Evolutionary conservation across 495 filamentous ascomycete genomes (phyloP), one percentile per base, ranked within the genome.

Genomic region (Penicillium bialowiezense): DNA sequence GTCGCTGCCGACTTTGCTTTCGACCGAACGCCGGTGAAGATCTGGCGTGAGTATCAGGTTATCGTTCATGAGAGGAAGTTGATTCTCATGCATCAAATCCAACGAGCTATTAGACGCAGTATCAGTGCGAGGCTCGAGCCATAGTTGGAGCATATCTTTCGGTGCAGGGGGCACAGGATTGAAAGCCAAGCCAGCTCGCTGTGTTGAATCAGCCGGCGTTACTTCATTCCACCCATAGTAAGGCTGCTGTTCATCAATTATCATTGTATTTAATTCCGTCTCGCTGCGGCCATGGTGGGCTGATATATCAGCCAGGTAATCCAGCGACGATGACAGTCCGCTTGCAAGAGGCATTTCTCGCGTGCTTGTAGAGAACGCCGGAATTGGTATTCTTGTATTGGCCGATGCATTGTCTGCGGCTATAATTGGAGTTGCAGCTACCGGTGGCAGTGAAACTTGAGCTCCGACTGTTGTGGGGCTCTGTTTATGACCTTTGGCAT

Each of bases 401-500:
- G 62, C 51, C 21, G 20, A 48, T 7, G 51, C 57, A 54, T 63
- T 51, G 41, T 59, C 52, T 9, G 34, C 21, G 28, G 32, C 58
- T 32, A 36, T 17, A 3, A 50, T 48, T 29, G 54, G 51, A 41
- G 61, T 38, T 12, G 34, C 12, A 19, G 29, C 18, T 15, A 38
- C 7, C 5, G 44, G 20, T 37, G 34, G 19, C 24, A 44, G 67
- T 52, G 34, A 60, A 57, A 43, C 60, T 48, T 45, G 56, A 37
- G 58, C 42, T 7, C 33, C 52, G 13, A 46, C 58, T 41, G 49
- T 63, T 15, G 63, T 53, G 41, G 56, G 36, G 46, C 44, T 19
- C 65, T 56, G 41, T 66, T 69, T 71, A 50, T 76, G 73, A 39
- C 73, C 74, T 62, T 73, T 78, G 39, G 73, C 69, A 63, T 78